Base-by-base conservation (phyloP, 2,329 filamentous ascomycete species). In the Nemania sp. region DNA sequence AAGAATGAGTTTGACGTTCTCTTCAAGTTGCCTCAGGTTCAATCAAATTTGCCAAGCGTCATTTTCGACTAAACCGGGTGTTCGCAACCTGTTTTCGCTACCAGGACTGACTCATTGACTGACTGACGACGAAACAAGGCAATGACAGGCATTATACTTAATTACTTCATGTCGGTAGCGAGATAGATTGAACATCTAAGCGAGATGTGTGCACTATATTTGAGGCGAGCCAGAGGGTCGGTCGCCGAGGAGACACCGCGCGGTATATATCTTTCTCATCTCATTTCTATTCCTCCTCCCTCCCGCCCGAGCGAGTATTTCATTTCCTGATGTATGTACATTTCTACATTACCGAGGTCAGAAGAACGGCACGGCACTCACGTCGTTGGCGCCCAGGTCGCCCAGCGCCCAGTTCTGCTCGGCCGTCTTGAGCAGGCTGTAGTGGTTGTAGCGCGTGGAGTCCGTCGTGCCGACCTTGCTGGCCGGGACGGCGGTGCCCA, bases 391-490 rank as follows among this genome's bases (percentile, higher is more conserved):
- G 35, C 52, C 71, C 71, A 59, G 57, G 53, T 65, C 63, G 43
- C 69, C 71, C 50, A 72, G 42, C 11, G 35, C 52, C 71, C 71
- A 72, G 35, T 72, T 72, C 13, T 68, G 56, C 51, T 72, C 70
- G 3, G 67, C 70, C 17, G 71, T 71, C 63, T 70, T 72, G 13
- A 58, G 59, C 49, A 72, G 59, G 51, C 68, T 71, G 50, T 73
- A 72, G 29, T 72, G 71, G 46, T 67, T 68, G 47, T 65, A 71
- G 17, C 51, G 49, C 10, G 67, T 70, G 10, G 63, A 68, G 53
- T 68, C 56, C 2, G 62, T 68, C 6, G 69, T 71, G 18, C 69
- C 71, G 39, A 68, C 62, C 51, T 68, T 57, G 15, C 61, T 63
- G 7, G 60, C 52, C 47, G 64, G 62, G 11, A 72, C 50, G 12